phyloP scores from a whole-genome alignment of 345 rosid species.

The Reutealis trisperma region DNA sequence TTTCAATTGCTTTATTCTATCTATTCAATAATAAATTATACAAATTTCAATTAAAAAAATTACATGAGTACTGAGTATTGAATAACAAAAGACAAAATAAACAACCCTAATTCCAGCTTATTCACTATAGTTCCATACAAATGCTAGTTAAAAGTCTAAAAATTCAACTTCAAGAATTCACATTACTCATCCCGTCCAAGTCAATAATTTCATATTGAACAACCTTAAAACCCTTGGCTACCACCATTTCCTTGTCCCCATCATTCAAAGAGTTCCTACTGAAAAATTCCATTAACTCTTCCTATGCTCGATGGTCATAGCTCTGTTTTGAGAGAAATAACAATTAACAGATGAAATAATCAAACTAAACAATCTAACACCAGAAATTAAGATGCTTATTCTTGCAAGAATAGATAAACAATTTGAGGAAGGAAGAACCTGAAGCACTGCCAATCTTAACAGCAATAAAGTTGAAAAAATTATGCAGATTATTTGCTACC shows the following conservation, averaged over 20 bases:
- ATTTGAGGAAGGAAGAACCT: conserved; percentile 41
- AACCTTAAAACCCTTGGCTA: too few species aligned
- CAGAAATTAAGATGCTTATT: not conserved
- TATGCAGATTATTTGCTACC: conserved; percentile 69
- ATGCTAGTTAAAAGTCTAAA: conserved; percentile 9
- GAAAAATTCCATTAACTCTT: conserved; percentile 64
- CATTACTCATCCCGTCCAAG: conserved; percentile 65
- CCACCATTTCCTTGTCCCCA: conserved; percentile 50
- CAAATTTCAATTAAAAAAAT: conserved; percentile 2
- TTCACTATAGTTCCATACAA: conserved; percentile 10
- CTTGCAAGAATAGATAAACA: too few species aligned
- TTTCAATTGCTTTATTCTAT: not conserved
- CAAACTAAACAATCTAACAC: not conserved
- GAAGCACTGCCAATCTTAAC: conserved; percentile 67
- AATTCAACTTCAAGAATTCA: conserved; percentile 17
- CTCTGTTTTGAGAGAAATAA: conserved; percentile 47
- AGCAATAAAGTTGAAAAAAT: conserved; percentile 74
- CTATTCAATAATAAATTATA: not conserved
- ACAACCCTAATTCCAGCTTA: conserved; percentile 4
- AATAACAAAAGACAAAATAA: not conserved
- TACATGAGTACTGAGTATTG: not conserved
- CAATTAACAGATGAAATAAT: too few species aligned
- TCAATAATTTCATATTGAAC: too few species aligned
- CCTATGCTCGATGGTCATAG: conserved; percentile 73
- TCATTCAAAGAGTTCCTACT: conserved; percentile 60